These are phyloP conservation scores for Ceratocystis cacaofunesta DNA, from an alignment of 2,329 filamentous ascomycete genomes.

Conservation along the genomic window DNA sequence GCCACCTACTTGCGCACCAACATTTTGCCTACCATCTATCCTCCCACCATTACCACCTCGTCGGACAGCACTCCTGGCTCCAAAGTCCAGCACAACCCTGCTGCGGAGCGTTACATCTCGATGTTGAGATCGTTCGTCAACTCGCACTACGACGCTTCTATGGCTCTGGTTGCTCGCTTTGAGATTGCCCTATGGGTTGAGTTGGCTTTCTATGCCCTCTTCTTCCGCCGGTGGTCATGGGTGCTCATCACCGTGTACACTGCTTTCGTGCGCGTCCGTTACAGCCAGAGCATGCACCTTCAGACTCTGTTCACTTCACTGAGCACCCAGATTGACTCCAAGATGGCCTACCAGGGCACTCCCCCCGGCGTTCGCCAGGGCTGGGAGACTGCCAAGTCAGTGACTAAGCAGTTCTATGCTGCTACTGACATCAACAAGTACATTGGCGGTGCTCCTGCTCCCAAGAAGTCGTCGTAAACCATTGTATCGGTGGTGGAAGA, in stretches of 20 bases:
- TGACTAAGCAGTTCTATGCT: conserved; percentile 59
- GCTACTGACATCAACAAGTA: conserved; percentile 34
- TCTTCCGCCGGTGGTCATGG: conserved; percentile 87
- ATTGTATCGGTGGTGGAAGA: neutral
- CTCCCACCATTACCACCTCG: conserved; percentile 41
- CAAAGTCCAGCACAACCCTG: conserved; percentile 30
- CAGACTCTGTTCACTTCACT: conserved; percentile 63
- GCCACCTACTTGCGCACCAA: conserved; percentile 91
- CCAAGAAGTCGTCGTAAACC: conserved; percentile 41
- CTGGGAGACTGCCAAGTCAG: conserved; percentile 67
- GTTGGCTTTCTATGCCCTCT: conserved; percentile 61
- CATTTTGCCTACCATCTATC: conserved; percentile 72
- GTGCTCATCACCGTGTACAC: conserved; percentile 76
- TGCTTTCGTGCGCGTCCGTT: conserved; percentile 79
- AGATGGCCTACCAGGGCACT: conserved; percentile 73
- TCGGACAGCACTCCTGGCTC: conserved; percentile 40
- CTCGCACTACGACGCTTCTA: conserved; percentile 91
- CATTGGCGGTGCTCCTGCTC: conserved; percentile 10
- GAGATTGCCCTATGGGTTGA: conserved; percentile 82
- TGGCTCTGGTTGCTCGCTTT: conserved; percentile 79
- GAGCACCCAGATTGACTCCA: conserved; percentile 61
- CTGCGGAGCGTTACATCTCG: conserved; percentile 34
- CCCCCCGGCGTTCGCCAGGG: conserved; percentile 63
- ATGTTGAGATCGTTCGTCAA: conserved; percentile 89
- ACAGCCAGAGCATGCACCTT: conserved; percentile 83